Base-by-base conservation (phyloP, 805 yeast genomes). In the Suhomyces pyralidae region DNA sequence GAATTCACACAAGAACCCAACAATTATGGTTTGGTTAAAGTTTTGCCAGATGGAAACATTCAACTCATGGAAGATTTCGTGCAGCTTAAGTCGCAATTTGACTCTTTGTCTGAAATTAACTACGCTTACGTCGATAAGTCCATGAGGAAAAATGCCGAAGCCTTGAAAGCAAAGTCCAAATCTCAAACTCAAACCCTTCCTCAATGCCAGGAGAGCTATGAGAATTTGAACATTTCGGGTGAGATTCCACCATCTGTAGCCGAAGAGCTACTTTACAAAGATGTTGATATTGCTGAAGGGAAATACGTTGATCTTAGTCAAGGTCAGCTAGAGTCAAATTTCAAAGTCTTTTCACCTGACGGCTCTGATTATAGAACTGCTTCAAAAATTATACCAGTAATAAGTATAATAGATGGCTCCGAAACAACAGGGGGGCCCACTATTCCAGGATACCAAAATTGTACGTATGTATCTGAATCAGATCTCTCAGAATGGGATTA, bases 1-100 rank as follows among this genome's bases (percentile, higher is more conserved):
- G 96, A 89, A 65, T 89, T 78, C 65, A 78, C 90, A 3, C 90
- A 88, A 62, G 96, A 86, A 60, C 80, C 84, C 7, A 89, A 90
- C 66, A 83, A 85, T 58, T 89, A 89, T 66, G 96, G 96, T 0
- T 69, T 90, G 36, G 91, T 89, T 1, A 78, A 79, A 47, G 61
- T 78, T 24, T 69, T 68, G 45, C 61, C 64, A 3, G 66, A 70
- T 48, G 82, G 81, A 0, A 71, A 79, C 57, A 76, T 73, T 9
- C 68, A 69, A 28, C 52, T 81, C 4, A 63, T 78, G 45, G 63
- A 69, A 4, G 86, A 81, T 56, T 81, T 73, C 55, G 56, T 69
- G 17, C 59, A 72, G 15, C 71, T 81, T 46, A 76, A 73, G 57
- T 57, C 65, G 2, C 84, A 81, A 59, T 79, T 78, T 52, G 62